Evolutionary conservation across 129 eudicot genomes (phyloP).

Genomic region (Flaveria sonorensis): DNA sequence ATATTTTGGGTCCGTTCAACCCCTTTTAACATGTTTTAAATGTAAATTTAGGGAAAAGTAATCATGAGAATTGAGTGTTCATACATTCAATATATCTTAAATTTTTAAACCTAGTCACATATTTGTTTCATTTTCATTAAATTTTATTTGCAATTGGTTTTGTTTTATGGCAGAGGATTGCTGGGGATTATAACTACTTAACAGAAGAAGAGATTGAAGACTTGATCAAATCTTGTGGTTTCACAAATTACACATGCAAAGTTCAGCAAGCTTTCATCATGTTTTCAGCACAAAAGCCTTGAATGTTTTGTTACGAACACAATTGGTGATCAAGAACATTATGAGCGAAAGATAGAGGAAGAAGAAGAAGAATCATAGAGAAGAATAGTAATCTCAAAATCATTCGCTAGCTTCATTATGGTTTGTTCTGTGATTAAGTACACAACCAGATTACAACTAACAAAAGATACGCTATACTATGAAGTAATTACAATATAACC

Average conservation of each 20-base stretch:
- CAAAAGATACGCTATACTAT: too few relatives aligned
- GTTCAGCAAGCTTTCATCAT: conserved; percentile 83
- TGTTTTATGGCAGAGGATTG: conserved; percentile 46
- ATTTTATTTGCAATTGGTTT: not conserved
- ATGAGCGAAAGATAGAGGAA: too few relatives aligned
- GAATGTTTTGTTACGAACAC: conserved; percentile 16
- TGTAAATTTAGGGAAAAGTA: not conserved
- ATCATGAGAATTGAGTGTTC: not conserved
- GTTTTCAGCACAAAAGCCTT: conserved; percentile 91
- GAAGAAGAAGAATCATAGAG: too few relatives aligned
- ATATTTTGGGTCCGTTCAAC: too few relatives aligned
- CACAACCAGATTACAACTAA: too few relatives aligned
- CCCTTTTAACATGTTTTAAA: not conserved
- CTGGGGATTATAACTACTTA: conserved; percentile 48
- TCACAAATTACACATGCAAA: conserved; percentile 69
- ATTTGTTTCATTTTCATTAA: not conserved
- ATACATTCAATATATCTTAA: not conserved
- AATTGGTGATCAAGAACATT: too few relatives aligned
- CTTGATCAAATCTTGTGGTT: conserved; percentile 80
- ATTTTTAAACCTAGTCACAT: not conserved
- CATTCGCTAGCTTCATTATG: too few relatives aligned
- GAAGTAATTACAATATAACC: too few relatives aligned
- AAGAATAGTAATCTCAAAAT: too few relatives aligned
- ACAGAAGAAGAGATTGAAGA: conserved; percentile 87
- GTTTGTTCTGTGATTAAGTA: too few relatives aligned